Evolutionary conservation across 495 filamentous ascomycete genomes (phyloP), one percentile per base, ranked within the genome.

Genomic region (Ascobolus immersus): DNA sequence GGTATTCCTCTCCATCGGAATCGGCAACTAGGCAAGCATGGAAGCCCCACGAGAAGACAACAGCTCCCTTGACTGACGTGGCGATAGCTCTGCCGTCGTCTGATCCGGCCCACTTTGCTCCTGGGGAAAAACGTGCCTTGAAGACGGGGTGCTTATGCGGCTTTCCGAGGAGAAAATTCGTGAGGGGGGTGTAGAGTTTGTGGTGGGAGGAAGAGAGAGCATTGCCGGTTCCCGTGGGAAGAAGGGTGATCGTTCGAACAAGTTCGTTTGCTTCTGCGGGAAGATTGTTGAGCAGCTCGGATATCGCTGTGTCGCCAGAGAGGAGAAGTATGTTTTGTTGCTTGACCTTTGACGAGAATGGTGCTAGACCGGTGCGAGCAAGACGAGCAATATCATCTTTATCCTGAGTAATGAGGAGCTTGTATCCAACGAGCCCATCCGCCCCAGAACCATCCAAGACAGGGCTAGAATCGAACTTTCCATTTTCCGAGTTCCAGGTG

Each of bases 11-110:
- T 1, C 81, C 78, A 45, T 92, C 81, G 48, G 73, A 78, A 52
- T 90, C 77, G 25, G 76, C 81, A 17, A 94, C 81, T 0, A 94
- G 55, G 10, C 67, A 62, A 21, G 84, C 77, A 49, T 94, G 84
- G 37, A 92, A 64, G 22, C 73, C 84, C 67, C 81, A 90, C 40
- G 71, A 78, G 19, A 69, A 68, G 9, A 92, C 81, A 20, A 92
- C 74, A 9, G 71, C 72, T n/a, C 78, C 79, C 42, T 67, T 61
- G 14, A 84, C 51, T 19, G 23, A 50, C 41, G 25, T 47, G n/a
- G n/a, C n/a, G n/a, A n/a, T n/a, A n/a, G n/a, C n/a, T n/a, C n/a
- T n/a, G n/a, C n/a, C n/a, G n/a, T n/a, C n/a, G 39, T 17, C 53
- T 36, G 4, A 39, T 37, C n/a, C 47, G 51, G 18, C 38, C 30